Evolutionary conservation across 2,329 filamentous ascomycete genomes (phyloP).

Genomic region (Aspergillus viridinutans): DNA sequence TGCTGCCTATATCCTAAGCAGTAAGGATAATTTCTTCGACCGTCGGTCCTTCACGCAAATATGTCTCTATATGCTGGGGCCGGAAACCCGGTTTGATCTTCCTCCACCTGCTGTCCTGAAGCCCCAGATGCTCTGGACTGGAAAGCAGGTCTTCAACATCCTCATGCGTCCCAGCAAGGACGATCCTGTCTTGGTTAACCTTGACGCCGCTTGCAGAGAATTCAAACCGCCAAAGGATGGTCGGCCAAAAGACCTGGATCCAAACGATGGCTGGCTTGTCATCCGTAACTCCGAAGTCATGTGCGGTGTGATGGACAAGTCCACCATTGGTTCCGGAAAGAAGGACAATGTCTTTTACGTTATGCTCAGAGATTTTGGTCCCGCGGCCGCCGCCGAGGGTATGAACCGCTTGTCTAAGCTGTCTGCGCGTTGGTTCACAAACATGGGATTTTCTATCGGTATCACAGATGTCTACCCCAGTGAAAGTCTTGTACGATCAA

Average conservation of each 20-base stretch:
- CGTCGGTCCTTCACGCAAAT: conserved; percentile 83
- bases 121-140: conserved; percentile 86
- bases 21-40: conserved; percentile 90
- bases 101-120: conserved; percentile 84
- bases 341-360: conserved; percentile 98
- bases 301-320: conserved; percentile 97
- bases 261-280: conserved; percentile 85
- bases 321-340: conserved; percentile 93
- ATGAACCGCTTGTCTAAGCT: conserved; percentile 94
- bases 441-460: conserved; percentile 92
- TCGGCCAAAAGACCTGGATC: conserved; percentile 59
- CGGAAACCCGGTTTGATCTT: conserved; percentile 71
- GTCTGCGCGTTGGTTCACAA: conserved; percentile 81
- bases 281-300: conserved; percentile 96
- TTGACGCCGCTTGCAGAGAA: conserved; percentile 87
- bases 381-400: conserved; percentile 77
- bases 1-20: conserved; percentile 82
- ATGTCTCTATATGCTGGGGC: conserved; percentile 90
- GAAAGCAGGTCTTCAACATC: conserved; percentile 92
- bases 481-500: conserved; percentile 63
- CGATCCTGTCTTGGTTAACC: conserved; percentile 79
- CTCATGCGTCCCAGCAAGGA: conserved; percentile 83
- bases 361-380: conserved; percentile 90
- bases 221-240: conserved; percentile 48
- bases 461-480: conserved; percentile 92